These are phyloP conservation scores for Chenopodium formosanum DNA, from an alignment of 148 eudicot genomes.

Conservation along the genomic window DNA sequence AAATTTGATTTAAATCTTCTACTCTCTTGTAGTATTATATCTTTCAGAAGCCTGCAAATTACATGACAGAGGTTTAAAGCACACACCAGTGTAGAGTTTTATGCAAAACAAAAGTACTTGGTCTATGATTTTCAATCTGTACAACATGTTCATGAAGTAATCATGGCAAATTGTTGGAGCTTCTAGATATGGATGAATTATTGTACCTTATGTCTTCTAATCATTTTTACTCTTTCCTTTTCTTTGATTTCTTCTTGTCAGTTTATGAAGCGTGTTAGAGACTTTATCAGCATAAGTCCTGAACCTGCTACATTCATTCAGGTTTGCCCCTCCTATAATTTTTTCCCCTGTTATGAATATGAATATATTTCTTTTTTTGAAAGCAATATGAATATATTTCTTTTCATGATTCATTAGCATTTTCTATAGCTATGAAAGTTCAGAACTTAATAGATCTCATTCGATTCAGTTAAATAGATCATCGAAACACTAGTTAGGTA, in stretches of 20 bases:
- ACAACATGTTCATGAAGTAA: not conserved
- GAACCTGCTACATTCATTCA: conserved; percentile 66
- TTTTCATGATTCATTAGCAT: too few relatives aligned
- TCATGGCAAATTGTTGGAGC: not conserved
- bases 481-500: not conserved
- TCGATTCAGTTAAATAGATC: not conserved
- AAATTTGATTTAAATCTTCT: too few relatives aligned
- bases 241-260: conserved; percentile 28
- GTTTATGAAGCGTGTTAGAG: conserved; percentile 44
- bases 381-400: too few relatives aligned
- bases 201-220: not conserved
- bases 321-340: conserved; percentile 30
- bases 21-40: not conserved
- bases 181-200: not conserved
- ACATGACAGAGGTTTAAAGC: not conserved
- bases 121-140: too few relatives aligned
- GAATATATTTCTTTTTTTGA: too few relatives aligned
- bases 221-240: not conserved
- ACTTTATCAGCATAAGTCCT: conserved; percentile 35
- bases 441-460: not conserved
- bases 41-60: not conserved
- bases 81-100: too few relatives aligned
- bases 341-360: too few relatives aligned
- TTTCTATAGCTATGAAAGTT: not conserved
- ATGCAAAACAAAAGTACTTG: too few relatives aligned